Evolutionary conservation across 179 eudicot genomes (phyloP), one percentile per base, ranked within the genome.

Genomic region (Vitellaria paradoxa): DNA sequence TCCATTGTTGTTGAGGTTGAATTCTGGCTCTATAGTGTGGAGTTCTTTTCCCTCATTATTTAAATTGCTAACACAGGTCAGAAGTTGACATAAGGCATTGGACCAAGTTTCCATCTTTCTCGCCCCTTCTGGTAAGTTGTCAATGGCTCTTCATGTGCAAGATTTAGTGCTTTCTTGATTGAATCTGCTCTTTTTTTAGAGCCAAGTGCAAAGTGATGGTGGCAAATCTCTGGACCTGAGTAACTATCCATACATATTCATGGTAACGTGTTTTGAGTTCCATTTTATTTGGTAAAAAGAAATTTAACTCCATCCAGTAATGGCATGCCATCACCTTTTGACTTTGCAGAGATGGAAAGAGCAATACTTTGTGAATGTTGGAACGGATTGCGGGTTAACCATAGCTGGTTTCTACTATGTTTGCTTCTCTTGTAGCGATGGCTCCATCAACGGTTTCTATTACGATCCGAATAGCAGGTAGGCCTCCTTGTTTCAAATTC

Each of bases 381-480:
- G 99, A 67, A 85, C 97, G 1, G 99, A 95, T 78, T 95, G 99
- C 63, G 99, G 99, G 77, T 87, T 95, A 71, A 95, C 99, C 12
- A 93, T 95, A 77, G 99, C 99, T 68, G 99, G 99, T 6, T 95
- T 95, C 80, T 95, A 95, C 79, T 95, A 95, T 78, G 98, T 93
- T 68, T 95, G 99, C 88, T 95, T 95, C 92, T 95, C 98, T 26
- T 93, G 98, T 81, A 82, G 84, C 49, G 99, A 95, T 82, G 99
- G 99, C 63, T 93, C 98, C 78, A 89, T 95, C 74, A 88, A 87
- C 71, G 98, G 99, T 70, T 95, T 88, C 88, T 95, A 95, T 79
- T 95, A 91, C 74, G 99, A 93, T 83, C 99, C 98, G 72, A 95
- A 95, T 78, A 95, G 99, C 98, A 95, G 99, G 99, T 93, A 82